Evolutionary conservation across 2,329 filamentous ascomycete species (phyloP), one percentile per base, ranked within the genome.

Genomic region (Verticillium isaacii): DNA sequence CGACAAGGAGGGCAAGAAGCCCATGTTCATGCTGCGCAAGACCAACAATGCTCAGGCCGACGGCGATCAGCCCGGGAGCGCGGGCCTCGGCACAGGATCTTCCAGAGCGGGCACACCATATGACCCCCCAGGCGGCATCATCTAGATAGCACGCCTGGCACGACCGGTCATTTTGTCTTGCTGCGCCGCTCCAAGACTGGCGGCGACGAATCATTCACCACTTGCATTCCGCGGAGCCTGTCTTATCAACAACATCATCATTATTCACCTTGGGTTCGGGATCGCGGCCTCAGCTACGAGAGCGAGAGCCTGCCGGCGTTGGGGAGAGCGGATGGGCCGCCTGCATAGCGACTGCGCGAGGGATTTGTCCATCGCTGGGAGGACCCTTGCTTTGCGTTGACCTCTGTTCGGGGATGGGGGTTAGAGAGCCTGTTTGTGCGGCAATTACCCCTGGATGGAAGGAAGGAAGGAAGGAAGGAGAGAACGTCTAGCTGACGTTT

Each of bases 21-120:
- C 95, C 25, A 98, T 98, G 95, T 99, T 99, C 72, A 99, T 99
- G 95, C 80, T 99, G 61, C 82, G 95, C 62, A 87, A 87, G 75
- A 88, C 84, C 37, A 85, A 83, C 57, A 82, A 80, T 45, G 82
- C 82, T 11, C 78, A 77, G 59, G 77, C 77, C 29, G 84, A 86
- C 58, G 71, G 66, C 17, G 82, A 83, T 55, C 75, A 78, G 1
- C 82, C 82, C 11, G 83, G 83, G 17, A 85, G 83, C 65, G 83
- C 82, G 7, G 83, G 83, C 12, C 72, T 86, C 32, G 78, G 76
- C 34, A 75, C 74, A 29, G 77, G 78, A 12, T 66, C 67, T 7
- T 70, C 74, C 1, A 76, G 82, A 60, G 80, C 82, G 12, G 75
- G 76, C 19, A 76, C 75, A 29, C 78, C 77, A 29, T 86, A 86